Percentiles rank a stretch among this genome's conserved stretches.
Evolutionary conservation across 495 filamentous ascomycete species (phyloP).

Genomic region (Penicillium cosmopolitanum): DNA sequence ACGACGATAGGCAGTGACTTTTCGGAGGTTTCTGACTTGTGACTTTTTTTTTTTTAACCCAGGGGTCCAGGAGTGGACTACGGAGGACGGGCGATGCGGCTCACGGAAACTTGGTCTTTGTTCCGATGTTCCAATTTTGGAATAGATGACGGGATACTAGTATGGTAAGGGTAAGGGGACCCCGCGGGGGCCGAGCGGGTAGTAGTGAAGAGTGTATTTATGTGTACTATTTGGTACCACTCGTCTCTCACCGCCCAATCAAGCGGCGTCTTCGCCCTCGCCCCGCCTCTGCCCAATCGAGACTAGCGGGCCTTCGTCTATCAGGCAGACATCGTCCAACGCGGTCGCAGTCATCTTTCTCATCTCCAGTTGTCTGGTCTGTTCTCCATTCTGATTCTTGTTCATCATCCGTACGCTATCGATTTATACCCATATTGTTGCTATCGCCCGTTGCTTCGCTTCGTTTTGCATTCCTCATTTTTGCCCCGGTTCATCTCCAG

Average conservation of each 20-base stretch:
- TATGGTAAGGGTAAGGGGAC: not conserved
- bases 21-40: not conserved
- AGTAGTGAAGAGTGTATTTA: not conserved
- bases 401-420: not conserved
- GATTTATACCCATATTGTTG: constrained; percentile 3
- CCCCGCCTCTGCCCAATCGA: constrained; percentile 14
- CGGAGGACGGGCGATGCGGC: not conserved
- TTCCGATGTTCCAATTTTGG: constrained; percentile 7
- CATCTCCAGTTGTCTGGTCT: constrained; percentile 4
- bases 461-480: not conserved
- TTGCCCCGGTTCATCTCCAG: not conserved
- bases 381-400: not conserved
- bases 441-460: not conserved
- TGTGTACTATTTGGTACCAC: not conserved
- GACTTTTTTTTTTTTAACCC: not conserved
- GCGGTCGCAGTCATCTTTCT: constrained; percentile 27
- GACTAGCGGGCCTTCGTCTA: constrained; percentile 39
- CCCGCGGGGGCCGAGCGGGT: not conserved
- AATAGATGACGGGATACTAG: not conserved
- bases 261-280: constrained; percentile 29
- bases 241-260: constrained; percentile 23
- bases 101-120: not conserved
- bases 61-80: not conserved
- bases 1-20: constrained; percentile 3
- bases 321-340: constrained; percentile 49